These are phyloP conservation scores for Cryptococcus sp. DNA, from an alignment of 1,284 basidiomycete species.

Conservation along the genomic window DNA sequence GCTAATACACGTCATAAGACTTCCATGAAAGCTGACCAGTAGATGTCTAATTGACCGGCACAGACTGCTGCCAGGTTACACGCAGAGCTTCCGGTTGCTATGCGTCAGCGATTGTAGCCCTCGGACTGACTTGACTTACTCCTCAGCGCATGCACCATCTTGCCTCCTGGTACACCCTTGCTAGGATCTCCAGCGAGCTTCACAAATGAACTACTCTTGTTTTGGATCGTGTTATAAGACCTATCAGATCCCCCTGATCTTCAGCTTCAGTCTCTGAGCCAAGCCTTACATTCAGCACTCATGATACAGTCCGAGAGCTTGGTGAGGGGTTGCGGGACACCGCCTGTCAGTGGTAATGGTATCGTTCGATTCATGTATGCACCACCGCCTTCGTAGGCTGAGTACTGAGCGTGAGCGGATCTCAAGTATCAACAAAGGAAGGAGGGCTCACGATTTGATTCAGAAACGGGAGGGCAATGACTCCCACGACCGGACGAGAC, in stretches of 20 bases:
- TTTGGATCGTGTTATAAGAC: constrained; percentile 55
- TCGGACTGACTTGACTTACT: constrained; percentile 35
- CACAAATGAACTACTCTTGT: constrained; percentile 66
- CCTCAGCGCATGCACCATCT: constrained; percentile 80
- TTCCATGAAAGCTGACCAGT: constrained; percentile 53
- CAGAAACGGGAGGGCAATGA: constrained; percentile 85
- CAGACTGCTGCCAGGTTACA: constrained; percentile 77
- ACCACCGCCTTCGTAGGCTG: constrained; percentile 70
- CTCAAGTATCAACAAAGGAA: background rate
- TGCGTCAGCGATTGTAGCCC: background rate
- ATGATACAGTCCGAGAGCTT: constrained; percentile 75
- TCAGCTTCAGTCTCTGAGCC: constrained; percentile 5
- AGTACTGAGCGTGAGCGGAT: constrained; percentile 56
- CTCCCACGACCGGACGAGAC: constrained; percentile 73
- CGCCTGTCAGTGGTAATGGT: constrained; percentile 68
- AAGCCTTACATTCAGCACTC: constrained; percentile 64
- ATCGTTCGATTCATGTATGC: constrained; percentile 64
- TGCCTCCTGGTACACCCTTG: constrained; percentile 66
- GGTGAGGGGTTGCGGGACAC: constrained; percentile 63
- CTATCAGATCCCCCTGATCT: constrained; percentile 74
- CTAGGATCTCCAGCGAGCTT: constrained; percentile 70
- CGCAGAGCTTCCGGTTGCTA: constrained; percentile 68
- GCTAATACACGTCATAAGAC: background rate
- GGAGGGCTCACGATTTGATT: constrained; percentile 60
- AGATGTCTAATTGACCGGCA: constrained; percentile 72